These are phyloP conservation scores for Fagus sylvatica DNA, from an alignment of 306 rosid genomes.

Conservation along the genomic window DNA sequence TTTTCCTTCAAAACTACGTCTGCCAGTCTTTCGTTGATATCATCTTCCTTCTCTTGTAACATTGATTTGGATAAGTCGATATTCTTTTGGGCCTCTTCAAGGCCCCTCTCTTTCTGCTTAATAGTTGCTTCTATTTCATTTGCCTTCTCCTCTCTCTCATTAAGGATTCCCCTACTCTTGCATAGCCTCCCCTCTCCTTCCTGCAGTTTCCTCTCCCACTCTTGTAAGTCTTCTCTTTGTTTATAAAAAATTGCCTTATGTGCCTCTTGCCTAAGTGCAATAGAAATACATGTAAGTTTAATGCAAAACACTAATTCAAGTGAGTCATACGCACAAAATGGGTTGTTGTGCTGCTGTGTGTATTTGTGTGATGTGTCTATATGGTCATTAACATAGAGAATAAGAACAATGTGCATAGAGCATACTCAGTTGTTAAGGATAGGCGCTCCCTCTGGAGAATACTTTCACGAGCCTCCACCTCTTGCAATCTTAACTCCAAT, in stretches of 20 bases:
- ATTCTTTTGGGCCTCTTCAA: constrained; percentile 52
- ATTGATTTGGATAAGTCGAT: constrained; percentile 39
- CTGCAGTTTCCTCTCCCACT: constrained; percentile 72
- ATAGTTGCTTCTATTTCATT: constrained; percentile 50
- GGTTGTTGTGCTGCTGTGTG: no score
- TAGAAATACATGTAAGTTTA: constrained; percentile 1
- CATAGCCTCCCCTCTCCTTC: constrained; percentile 67
- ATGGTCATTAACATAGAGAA: not conserved
- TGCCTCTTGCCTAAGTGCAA: constrained; percentile 69
- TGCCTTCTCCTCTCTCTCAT: constrained; percentile 59
- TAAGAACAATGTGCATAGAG: not conserved
- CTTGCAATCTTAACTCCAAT: constrained; percentile 73
- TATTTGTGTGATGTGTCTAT: no score
- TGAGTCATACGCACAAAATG: constrained; percentile 3
- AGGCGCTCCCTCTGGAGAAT: constrained; percentile 66
- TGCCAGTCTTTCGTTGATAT: constrained; percentile 46
- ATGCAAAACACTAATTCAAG: not conserved
- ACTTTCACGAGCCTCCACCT: constrained; percentile 71
- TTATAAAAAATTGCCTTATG: constrained; percentile 56
- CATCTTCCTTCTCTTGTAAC: constrained; percentile 65
- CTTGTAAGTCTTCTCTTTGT: constrained; percentile 71
- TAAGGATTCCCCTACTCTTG: constrained; percentile 45
- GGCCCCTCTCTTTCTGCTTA: constrained; percentile 60
- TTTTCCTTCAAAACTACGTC: constrained; percentile 60
- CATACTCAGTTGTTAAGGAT: constrained; percentile 72